A percentile compares a stretch with the other conserved stretches of the same genome.
Conservation (phyloP, 2,329 filamentous ascomycete species). For the Diaporthe sp. region DNA sequence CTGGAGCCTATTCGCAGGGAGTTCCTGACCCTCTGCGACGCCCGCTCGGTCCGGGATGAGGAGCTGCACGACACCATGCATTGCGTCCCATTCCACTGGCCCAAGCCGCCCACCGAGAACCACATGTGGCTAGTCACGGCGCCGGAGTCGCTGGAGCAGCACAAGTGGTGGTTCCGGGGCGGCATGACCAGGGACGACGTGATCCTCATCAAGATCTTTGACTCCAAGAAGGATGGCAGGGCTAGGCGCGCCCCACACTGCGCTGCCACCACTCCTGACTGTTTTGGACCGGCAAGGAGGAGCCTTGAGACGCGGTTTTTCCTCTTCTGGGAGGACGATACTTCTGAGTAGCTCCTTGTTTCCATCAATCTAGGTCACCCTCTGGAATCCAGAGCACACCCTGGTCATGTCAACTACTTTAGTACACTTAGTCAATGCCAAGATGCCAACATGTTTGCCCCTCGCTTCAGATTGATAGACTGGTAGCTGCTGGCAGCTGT, state of each 20-base stretch:
- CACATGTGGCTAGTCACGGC: conserved; percentile 3
- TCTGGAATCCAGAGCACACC: background rate
- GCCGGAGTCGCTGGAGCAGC: conserved; percentile 6
- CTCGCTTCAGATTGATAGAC: background rate
- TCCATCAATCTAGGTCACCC: background rate
- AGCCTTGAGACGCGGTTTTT: conserved; percentile 4
- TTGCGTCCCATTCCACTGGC: conserved; percentile 6
- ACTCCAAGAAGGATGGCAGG: conserved; percentile 9
- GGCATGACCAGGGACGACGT: conserved; percentile 12
- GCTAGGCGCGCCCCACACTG: background rate
- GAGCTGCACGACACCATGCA: conserved; percentile 11
- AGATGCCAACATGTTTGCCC: background rate
- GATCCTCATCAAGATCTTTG: conserved; percentile 12
- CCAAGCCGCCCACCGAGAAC: conserved; percentile 1
- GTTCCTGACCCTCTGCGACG: background rate
- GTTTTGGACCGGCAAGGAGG: conserved; percentile 5
- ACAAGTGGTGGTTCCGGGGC: conserved; percentile 5
- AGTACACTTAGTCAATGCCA: background rate
- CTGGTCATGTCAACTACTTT: conserved; percentile 1
- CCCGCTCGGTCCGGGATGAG: conserved; percentile 1
- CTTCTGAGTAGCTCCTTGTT: background rate
- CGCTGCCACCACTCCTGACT: conserved; percentile 1
- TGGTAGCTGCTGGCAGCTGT: background rate
- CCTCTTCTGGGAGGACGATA: conserved; percentile 7
- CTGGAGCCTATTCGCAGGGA: conserved; percentile 8